A percentile compares a stretch with the other conserved stretches of the same genome.
Evolutionary conservation across 495 filamentous ascomycete species (phyloP).

Genomic region (Chaetomidium leptoderma): DNA sequence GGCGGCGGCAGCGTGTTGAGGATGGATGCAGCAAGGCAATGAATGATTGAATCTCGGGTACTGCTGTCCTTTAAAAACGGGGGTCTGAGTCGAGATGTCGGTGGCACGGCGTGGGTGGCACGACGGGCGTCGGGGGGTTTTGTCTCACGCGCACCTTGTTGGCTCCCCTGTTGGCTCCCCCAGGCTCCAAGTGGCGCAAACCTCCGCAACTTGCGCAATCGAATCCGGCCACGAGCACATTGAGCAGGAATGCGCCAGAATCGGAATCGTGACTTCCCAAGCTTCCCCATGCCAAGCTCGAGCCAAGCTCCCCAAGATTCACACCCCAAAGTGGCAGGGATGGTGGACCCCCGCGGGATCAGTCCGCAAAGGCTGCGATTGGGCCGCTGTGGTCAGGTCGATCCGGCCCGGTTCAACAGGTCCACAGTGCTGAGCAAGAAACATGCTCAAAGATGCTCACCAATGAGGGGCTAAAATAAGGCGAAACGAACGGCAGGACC

Average conservation of each 20-base stretch:
- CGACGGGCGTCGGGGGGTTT: background rate
- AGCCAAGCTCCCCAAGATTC: background rate
- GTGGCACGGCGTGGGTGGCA: too few species aligned
- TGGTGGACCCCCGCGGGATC: too few species aligned
- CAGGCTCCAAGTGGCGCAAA: background rate
- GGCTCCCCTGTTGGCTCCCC: background rate
- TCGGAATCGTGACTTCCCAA: background rate
- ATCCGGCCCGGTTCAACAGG: background rate
- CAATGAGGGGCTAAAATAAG: too few species aligned
- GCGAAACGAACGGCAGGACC: background rate
- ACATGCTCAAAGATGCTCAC: slow-evolving; percentile 31
- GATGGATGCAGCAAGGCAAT: too few species aligned
- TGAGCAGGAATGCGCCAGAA: slow-evolving; percentile 18
- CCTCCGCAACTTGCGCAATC: background rate
- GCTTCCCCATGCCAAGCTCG: slow-evolving; percentile 7
- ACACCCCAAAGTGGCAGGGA: background rate
- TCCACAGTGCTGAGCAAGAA: slow-evolving; percentile 17
- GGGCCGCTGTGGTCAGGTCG: background rate
- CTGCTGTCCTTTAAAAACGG: background rate
- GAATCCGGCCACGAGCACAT: background rate
- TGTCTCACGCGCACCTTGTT: slow-evolving; percentile 9
- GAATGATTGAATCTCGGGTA: too few species aligned
- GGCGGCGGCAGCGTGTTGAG: too few species aligned
- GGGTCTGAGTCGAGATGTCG: slow-evolving; percentile 5
- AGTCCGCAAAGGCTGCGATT: background rate